Conservation (phyloP, 1,284 basidiomycete genomes). For the Takashimella koratensis region DNA sequence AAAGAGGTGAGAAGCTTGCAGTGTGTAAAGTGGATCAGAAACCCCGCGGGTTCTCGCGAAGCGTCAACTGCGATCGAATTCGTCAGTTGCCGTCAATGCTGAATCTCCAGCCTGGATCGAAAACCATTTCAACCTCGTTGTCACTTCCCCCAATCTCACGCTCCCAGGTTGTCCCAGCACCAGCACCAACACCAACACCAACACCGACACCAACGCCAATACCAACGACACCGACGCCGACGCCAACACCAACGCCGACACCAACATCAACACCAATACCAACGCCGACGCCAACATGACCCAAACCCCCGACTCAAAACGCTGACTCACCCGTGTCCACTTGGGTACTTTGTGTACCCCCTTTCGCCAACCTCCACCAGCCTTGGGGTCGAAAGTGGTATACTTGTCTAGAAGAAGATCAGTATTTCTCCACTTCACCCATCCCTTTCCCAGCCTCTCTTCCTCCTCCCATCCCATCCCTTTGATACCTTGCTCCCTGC, state of each 20-base stretch:
- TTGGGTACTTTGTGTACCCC: slow-evolving; percentile 95
- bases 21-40: slow-evolving; percentile 68
- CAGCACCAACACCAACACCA: too few relatives aligned
- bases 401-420: slow-evolving; percentile 84
- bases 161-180: too few relatives aligned
- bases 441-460: neutral
- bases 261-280: too few relatives aligned
- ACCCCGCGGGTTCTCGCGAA: slow-evolving; percentile 80
- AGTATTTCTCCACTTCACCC: neutral
- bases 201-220: too few relatives aligned
- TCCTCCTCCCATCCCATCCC: slow-evolving; percentile 5
- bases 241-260: too few relatives aligned
- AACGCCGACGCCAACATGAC: too few relatives aligned
- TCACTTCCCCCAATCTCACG: too few relatives aligned
- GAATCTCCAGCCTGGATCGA: neutral
- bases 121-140: neutral
- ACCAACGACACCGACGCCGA: too few relatives aligned
- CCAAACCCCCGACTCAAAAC: too few relatives aligned
- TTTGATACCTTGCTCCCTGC: too few relatives aligned
- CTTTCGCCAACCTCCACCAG: slow-evolving; percentile 72
- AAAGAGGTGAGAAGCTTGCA: too few relatives aligned
- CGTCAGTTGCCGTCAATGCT: neutral
- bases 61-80: slow-evolving; percentile 59
- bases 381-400: slow-evolving; percentile 75
- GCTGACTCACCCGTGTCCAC: slow-evolving; percentile 77